phyloP scores from a whole-genome alignment of 352 stramenopile species.

The Phytophthora pini region DNA sequence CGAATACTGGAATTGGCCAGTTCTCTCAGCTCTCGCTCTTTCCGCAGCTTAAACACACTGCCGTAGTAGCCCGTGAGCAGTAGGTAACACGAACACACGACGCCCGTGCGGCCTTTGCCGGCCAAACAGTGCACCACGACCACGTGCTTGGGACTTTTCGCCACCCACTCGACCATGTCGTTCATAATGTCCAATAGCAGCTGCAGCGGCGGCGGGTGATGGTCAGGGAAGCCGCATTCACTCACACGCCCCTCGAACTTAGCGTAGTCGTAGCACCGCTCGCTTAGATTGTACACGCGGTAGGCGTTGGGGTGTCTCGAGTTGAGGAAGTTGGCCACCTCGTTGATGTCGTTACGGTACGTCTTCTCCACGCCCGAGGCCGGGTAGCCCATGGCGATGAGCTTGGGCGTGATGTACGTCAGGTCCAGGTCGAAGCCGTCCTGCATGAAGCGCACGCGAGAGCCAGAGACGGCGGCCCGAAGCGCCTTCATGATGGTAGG shows the following conservation, averaged over 20 bases:
- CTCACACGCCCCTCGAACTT: constrained; percentile 78
- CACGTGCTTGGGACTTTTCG: constrained; percentile 68
- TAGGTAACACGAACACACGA: constrained; percentile 86
- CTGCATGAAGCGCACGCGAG: constrained; percentile 84
- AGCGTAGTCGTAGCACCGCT: constrained; percentile 78
- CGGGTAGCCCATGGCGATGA: constrained; percentile 87
- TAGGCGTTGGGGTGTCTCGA: constrained; percentile 70
- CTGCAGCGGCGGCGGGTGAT: constrained; percentile 81
- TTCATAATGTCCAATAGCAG: constrained; percentile 86
- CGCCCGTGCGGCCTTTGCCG: constrained; percentile 81
- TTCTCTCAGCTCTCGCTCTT: constrained; percentile 67
- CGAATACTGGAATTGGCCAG: constrained; percentile 72
- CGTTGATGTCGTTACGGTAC: constrained; percentile 86
- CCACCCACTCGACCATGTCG: constrained; percentile 84
- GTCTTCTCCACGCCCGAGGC: constrained; percentile 85
- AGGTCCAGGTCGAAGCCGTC: constrained; percentile 87
- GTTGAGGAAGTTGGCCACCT: constrained; percentile 76
- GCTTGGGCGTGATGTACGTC: constrained; percentile 83
- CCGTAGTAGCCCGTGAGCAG: constrained; percentile 81
- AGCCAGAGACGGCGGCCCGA: constrained; percentile 78
- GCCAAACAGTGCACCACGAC: constrained; percentile 84
- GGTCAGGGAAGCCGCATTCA: constrained; percentile 84
- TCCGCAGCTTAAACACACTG: constrained; percentile 68
- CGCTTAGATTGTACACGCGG: constrained; percentile 87
- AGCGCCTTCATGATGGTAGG: constrained; percentile 71